These are phyloP conservation scores for Ustilago xerochloae DNA, from an alignment of 1,284 basidiomycete species.

Conservation along the genomic window DNA sequence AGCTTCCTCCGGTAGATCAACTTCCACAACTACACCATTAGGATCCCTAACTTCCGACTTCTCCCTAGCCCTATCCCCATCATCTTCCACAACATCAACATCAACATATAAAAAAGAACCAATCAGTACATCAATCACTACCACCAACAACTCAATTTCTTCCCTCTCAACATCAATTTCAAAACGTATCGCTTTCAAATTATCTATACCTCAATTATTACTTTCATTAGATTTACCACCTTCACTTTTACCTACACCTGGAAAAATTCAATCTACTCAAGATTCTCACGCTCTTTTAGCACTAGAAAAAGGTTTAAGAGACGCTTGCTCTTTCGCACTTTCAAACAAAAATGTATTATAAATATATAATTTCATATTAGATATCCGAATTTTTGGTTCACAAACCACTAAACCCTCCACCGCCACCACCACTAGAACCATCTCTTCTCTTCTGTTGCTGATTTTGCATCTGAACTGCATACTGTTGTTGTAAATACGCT, in stretches of 20 bases:
- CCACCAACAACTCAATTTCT: constrained; percentile 6
- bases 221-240: constrained; percentile 50
- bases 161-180: constrained; percentile 18
- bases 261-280: constrained; percentile 15
- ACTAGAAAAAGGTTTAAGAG: constrained; percentile 44
- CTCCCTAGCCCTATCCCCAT: constrained; percentile 39
- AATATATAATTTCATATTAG: neutral
- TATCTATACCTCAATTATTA: constrained; percentile 43
- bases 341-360: neutral
- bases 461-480: constrained; percentile 16
- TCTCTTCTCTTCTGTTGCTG: constrained; percentile 2
- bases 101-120: neutral
- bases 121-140: neutral
- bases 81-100: neutral
- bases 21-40: neutral
- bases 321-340: constrained; percentile 21
- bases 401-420: constrained; percentile 22
- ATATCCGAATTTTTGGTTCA: neutral
- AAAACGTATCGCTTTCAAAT: constrained; percentile 24
- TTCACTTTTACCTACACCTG: constrained; percentile 2
- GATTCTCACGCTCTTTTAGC: constrained; percentile 41
- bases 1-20: constrained; percentile 7
- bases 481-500: constrained; percentile 19
- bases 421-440: constrained; percentile 8
- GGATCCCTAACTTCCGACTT: constrained; percentile 34